These are phyloP conservation scores for Passiflora organensis DNA, from an alignment of 345 rosid species.

Conservation along the genomic window DNA sequence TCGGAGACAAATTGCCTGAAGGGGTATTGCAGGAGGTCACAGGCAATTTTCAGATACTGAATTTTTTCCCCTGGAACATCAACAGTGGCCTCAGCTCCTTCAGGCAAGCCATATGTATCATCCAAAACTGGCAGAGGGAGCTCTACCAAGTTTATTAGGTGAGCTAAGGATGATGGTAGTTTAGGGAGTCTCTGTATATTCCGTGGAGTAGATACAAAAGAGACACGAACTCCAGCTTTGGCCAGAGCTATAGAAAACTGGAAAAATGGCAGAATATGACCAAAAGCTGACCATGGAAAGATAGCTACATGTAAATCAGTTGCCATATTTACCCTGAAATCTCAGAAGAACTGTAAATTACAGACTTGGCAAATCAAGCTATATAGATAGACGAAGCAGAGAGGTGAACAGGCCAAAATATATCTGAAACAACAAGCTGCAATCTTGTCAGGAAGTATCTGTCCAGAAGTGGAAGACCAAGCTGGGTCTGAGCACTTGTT, in stretches of 20 bases:
- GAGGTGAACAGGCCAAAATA: too few species aligned
- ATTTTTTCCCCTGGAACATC: conserved; percentile 25
- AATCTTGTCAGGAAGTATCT: too few species aligned
- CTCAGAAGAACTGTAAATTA: background rate
- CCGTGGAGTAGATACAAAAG: conserved; percentile 18
- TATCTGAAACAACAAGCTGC: too few species aligned
- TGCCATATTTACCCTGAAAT: conserved; percentile 4
- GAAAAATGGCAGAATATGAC: conserved; percentile 21
- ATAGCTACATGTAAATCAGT: conserved; percentile 15
- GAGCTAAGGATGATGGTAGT: conserved; percentile 13
- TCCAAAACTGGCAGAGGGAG: conserved; percentile 21
- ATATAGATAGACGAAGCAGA: too few species aligned
- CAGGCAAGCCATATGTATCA: background rate
- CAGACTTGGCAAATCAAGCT: too few species aligned
- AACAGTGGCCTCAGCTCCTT: conserved; percentile 30
- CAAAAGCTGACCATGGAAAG: conserved; percentile 27
- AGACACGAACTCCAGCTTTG: conserved; percentile 16
- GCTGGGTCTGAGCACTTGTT: too few species aligned
- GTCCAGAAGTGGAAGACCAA: too few species aligned
- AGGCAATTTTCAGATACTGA: conserved; percentile 20
- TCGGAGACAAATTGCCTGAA: conserved; percentile 11
- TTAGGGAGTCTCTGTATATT: conserved; percentile 24
- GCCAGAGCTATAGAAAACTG: conserved; percentile 19
- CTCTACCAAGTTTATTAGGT: conserved; percentile 1
- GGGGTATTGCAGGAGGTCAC: conserved; percentile 27